phyloP scores from a whole-genome alignment of 257 asterid species.

The Capsicum baccatum region DNA sequence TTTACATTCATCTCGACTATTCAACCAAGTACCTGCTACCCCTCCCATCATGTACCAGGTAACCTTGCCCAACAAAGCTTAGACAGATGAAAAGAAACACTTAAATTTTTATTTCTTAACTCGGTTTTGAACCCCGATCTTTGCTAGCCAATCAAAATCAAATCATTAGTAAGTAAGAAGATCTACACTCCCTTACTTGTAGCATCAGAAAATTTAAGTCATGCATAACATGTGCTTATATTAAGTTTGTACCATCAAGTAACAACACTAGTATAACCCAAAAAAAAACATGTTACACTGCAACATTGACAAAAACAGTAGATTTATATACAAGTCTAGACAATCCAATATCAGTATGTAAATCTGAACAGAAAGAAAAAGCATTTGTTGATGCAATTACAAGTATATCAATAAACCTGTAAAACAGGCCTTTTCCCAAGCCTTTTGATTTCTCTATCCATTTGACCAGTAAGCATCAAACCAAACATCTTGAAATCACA shows the following conservation, averaged over 20 bases:
- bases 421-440: constrained; percentile 95
- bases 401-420: constrained; percentile 52
- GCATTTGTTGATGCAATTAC: constrained; percentile 35
- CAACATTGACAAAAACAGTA: not conserved
- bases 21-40: not conserved
- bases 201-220: not conserved
- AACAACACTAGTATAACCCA: not conserved
- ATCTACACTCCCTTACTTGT: not conserved
- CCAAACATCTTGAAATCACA: constrained; percentile 99
- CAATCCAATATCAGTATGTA: constrained; percentile 5
- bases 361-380: constrained; percentile 10
- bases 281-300: not conserved
- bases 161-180: not conserved
- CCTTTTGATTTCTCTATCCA: constrained; percentile 98
- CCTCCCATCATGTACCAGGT: not conserved
- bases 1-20: not conserved
- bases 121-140: not conserved
- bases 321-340: constrained; percentile 14
- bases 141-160: not conserved
- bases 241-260: not conserved
- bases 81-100: not conserved
- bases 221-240: not conserved
- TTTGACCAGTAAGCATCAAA: constrained; percentile 86
- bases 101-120: not conserved
- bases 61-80: not conserved